Conservation (phyloP, 2,329 filamentous ascomycete genomes). For the Diaporthe sp. region DNA sequence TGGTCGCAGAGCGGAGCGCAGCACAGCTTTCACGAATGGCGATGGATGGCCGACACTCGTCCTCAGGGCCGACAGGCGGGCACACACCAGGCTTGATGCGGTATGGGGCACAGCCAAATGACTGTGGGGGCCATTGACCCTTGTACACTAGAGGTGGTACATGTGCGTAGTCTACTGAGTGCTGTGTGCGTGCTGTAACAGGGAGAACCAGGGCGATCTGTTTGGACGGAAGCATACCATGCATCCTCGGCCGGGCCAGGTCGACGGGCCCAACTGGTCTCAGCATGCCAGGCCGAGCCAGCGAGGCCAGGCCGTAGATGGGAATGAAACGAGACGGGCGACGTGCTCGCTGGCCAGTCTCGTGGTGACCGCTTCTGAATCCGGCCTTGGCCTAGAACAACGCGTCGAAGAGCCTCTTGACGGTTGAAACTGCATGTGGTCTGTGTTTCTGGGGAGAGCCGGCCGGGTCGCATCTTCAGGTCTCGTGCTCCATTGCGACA, state of each 20-base stretch:
- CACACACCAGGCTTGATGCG: background rate
- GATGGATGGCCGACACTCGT: background rate
- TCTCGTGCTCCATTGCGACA: background rate
- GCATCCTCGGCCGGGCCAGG: background rate
- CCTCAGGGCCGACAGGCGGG: background rate
- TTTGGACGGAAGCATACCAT: background rate
- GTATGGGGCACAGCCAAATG: constrained; percentile 2
- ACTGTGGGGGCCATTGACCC: constrained; percentile 10
- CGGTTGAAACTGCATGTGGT: constrained; percentile 6
- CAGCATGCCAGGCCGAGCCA: background rate
- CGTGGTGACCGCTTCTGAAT: constrained; percentile 16
- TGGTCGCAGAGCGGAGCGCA: background rate
- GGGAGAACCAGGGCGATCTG: background rate
- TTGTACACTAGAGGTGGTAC: background rate
- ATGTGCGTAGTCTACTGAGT: background rate
- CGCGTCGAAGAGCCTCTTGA: background rate
- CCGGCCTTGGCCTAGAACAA: constrained; percentile 22
- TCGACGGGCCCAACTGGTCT: constrained; percentile 2
- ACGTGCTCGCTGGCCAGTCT: background rate
- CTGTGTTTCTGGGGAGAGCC: constrained; percentile 18
- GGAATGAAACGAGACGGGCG: constrained; percentile 16
- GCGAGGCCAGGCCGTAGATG: background rate
- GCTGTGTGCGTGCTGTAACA: background rate
- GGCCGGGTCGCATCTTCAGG: constrained; percentile 1
- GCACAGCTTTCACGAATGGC: background rate